phyloP scores from a whole-genome alignment of 257 asterid genomes.

The Forsythia suspensa region DNA sequence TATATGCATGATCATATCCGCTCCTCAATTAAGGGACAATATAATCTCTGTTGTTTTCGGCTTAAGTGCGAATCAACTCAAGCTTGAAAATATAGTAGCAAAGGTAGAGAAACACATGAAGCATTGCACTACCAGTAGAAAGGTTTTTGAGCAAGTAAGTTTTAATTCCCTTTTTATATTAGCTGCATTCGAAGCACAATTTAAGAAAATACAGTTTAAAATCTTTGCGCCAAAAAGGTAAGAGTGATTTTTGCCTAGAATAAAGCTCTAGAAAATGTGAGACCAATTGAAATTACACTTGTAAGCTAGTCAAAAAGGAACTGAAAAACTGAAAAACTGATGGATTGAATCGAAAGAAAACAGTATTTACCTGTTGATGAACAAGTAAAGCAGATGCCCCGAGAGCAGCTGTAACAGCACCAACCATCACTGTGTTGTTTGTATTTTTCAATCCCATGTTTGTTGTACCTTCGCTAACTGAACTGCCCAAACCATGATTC shows the following conservation, averaged over 20 bases:
- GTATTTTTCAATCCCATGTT: constrained; percentile 37
- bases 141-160: background rate
- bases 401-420: constrained; percentile 94
- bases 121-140: background rate
- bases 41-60: background rate
- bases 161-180: background rate
- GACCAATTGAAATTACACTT: background rate
- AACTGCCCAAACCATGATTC: constrained; percentile 21
- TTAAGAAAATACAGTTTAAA: constrained; percentile 11
- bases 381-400: constrained; percentile 90
- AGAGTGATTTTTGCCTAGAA: background rate
- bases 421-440: constrained; percentile 52
- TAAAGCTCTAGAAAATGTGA: background rate
- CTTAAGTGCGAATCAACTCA: constrained; percentile 16
- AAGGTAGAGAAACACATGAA: constrained; percentile 8
- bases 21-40: background rate
- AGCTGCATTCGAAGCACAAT: constrained; percentile 2
- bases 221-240: background rate
- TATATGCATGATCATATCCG: constrained; percentile 5
- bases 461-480: constrained; percentile 32
- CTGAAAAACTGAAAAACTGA: constrained; percentile 4
- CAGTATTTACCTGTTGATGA: constrained; percentile 57
- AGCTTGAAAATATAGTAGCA: constrained; percentile 7
- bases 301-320: constrained; percentile 11
- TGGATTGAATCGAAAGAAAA: constrained; percentile 20